Evolutionary conservation across 257 asterid genomes (phyloP), one percentile per base, ranked within the genome.

Genomic region (Solanum medicagineum): DNA sequence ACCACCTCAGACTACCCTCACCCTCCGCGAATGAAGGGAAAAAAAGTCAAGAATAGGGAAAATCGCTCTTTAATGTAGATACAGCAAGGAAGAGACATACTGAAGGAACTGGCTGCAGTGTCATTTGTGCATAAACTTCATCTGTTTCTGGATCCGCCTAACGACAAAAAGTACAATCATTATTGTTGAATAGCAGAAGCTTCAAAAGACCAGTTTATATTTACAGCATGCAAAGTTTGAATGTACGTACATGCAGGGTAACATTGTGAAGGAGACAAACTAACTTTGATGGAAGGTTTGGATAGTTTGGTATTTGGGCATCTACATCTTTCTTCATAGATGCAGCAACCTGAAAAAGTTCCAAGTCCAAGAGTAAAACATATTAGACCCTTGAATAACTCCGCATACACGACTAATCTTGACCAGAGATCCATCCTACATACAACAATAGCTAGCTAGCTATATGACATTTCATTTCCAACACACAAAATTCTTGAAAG

Each of bases 51-150:
- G 49, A 26, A 79, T 29, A 51, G 9, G 63, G 20, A 51, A 51
- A 15, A 53, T 77, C 65, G 29, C 83, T 47, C 15, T 51, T 51
- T 51, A 51, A 51, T 15, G 63, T 77, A 77, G 83, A 77, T 44
- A 79, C 4, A 63, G 57, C 32, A 2, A 84, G 15, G 81, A 73
- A 49, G 69, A 53, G 10, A 24, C 63, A 54, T 84, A 84, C 86
- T 75, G 86, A 84, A 69, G 82, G 86, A 84, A 95, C 99, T 12
- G 99, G 98, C 90, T 92, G 98, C 87, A 96, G 98, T 42, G 98
- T 94, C 99, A 96, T 96, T 89, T 96, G 98, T 57, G 99, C 99
- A 88, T 96, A 96, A 83, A 96, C 98, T 92, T 96, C 99, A 40
- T 96, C 99, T 3, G 97, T 95, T 90, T 96, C 99, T 19, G 90